Evolutionary conservation across 2,329 filamentous ascomycete species (phyloP).

Genomic region (Stromatinia cepivora): DNA sequence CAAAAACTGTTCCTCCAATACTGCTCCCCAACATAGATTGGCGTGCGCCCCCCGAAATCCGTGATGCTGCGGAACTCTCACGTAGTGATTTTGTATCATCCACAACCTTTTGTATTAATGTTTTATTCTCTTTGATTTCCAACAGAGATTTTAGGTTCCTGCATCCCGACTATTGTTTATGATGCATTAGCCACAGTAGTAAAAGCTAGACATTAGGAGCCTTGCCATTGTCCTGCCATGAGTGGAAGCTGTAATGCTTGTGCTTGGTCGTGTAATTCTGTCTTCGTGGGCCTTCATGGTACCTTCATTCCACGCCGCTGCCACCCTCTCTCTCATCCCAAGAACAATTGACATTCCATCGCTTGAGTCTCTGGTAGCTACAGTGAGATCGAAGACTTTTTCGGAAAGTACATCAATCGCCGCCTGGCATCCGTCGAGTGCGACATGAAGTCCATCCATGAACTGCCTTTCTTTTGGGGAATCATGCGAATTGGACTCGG

Average conservation of each 20-base stretch:
- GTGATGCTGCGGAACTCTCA: slow-evolving; percentile 17
- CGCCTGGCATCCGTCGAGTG: slow-evolving; percentile 42
- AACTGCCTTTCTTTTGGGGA: slow-evolving; percentile 37
- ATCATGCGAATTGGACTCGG: slow-evolving; percentile 24
- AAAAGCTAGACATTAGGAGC: background rate
- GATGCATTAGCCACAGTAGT: background rate
- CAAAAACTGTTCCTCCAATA: background rate
- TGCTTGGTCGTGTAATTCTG: slow-evolving; percentile 22
- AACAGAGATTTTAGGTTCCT: slow-evolving; percentile 19
- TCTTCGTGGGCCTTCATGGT: slow-evolving; percentile 25
- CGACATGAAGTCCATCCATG: slow-evolving; percentile 39
- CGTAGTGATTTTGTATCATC: slow-evolving; percentile 24
- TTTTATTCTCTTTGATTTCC: slow-evolving; percentile 16
- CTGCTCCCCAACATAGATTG: background rate
- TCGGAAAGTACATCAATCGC: slow-evolving; percentile 43
- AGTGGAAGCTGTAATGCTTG: slow-evolving; percentile 27
- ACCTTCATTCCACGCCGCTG: slow-evolving; percentile 23
- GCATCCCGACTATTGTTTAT: slow-evolving; percentile 13
- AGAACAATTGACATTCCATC: background rate
- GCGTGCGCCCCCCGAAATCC: background rate
- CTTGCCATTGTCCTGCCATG: slow-evolving; percentile 24
- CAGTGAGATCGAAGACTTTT: slow-evolving; percentile 35
- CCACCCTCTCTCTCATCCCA: slow-evolving; percentile 3
- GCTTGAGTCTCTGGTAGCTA: background rate
- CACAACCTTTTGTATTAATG: slow-evolving; percentile 21